Evolutionary conservation across 1,284 basidiomycete genomes (phyloP).

Genomic region (Mycosarcoma maydis): DNA sequence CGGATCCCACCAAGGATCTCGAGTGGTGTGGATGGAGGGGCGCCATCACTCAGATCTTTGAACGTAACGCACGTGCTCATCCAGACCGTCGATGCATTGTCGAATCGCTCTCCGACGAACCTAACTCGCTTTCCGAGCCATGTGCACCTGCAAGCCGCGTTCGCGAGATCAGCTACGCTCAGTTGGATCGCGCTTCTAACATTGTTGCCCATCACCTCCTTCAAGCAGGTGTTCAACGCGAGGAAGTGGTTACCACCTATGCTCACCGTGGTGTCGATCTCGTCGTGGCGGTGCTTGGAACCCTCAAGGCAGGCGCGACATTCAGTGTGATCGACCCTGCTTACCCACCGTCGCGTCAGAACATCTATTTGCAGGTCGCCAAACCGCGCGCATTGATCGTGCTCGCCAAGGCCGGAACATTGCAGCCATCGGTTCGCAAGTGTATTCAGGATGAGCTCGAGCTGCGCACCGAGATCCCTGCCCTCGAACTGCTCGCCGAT

Average conservation of each 20-base stretch:
- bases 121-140: constrained; percentile 74
- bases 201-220: constrained; percentile 90
- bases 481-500: constrained; percentile 78
- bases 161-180: constrained; percentile 78
- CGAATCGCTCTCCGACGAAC: constrained; percentile 71
- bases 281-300: constrained; percentile 95
- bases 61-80: constrained; percentile 58
- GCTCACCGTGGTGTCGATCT: constrained; percentile 96
- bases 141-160: constrained; percentile 71
- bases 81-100: constrained; percentile 63
- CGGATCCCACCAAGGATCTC: constrained; percentile 84
- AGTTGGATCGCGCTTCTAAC: constrained; percentile 86
- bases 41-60: constrained; percentile 80
- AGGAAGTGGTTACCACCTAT: constrained; percentile 99
- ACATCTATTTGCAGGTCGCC: constrained; percentile 93
- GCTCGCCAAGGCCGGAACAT: constrained; percentile 86
- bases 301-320: constrained; percentile 94
- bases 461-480: constrained; percentile 92
- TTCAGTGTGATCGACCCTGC: constrained; percentile 99
- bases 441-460: constrained; percentile 81
- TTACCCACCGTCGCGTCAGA: constrained; percentile 92
- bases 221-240: constrained; percentile 83
- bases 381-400: constrained; percentile 92
- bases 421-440: constrained; percentile 83
- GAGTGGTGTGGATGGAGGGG: constrained; percentile 98